These are phyloP conservation scores for Huntiella omanensis DNA, from an alignment of 2,329 filamentous ascomycete genomes.

Conservation along the genomic window DNA sequence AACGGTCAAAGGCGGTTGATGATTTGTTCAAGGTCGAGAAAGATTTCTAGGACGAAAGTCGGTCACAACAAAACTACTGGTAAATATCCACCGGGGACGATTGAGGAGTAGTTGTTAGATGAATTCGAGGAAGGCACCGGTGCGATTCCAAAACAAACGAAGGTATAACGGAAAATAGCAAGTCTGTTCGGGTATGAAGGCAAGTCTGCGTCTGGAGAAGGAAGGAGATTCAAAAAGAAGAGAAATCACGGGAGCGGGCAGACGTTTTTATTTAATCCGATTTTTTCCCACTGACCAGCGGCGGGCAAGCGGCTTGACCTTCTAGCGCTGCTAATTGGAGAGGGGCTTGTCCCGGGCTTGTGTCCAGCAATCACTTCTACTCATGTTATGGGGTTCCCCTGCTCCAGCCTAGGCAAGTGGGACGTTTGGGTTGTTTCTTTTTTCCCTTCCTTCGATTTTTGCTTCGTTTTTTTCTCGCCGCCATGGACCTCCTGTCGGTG, in stretches of 20 bases:
- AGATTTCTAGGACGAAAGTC: constrained; percentile 7
- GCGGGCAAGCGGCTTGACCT: too few species aligned
- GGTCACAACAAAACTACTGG: constrained; percentile 7
- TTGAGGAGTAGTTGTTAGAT: constrained; percentile 8
- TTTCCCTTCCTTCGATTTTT: too few species aligned
- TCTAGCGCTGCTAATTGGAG: too few species aligned
- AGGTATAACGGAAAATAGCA: constrained; percentile 4
- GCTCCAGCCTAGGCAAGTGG: too few species aligned
- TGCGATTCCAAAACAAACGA: constrained; percentile 12
- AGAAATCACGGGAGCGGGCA: background rate
- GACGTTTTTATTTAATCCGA: background rate
- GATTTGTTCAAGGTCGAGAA: constrained; percentile 7
- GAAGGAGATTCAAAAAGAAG: constrained; percentile 2
- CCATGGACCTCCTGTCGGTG: too few species aligned
- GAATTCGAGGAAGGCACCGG: constrained; percentile 10
- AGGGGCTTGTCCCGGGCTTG: too few species aligned
- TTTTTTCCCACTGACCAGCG: too few species aligned
- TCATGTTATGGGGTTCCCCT: too few species aligned
- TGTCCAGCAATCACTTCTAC: too few species aligned
- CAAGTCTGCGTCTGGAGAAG: background rate
- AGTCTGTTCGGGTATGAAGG: background rate
- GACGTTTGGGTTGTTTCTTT: too few species aligned
- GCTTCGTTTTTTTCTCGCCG: too few species aligned
- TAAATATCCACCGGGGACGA: constrained; percentile 10
- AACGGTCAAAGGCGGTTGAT: constrained; percentile 5